Percentiles rank a stretch among this genome's conserved stretches.
These are phyloP conservation scores for Colletotrichum euphorbiae DNA, from an alignment of 2,329 filamentous ascomycete species.

Conservation along the genomic window DNA sequence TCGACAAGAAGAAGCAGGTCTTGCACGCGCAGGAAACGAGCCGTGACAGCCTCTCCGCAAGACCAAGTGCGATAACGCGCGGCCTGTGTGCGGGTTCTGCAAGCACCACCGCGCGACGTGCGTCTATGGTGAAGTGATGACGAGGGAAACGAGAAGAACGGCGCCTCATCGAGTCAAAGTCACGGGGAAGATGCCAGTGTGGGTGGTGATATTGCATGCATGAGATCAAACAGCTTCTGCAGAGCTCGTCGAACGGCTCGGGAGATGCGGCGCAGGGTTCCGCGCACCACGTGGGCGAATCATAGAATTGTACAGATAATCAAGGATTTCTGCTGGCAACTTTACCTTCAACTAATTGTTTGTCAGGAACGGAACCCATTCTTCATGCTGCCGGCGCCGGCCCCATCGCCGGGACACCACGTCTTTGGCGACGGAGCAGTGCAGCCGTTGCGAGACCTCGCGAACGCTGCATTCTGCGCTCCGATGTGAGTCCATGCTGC, in stretches of 20 bases:
- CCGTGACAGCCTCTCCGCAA: slow-evolving; percentile 30
- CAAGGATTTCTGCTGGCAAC: no score
- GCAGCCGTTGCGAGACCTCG: neutral
- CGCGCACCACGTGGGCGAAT: no score
- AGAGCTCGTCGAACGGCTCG: neutral
- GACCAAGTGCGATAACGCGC: slow-evolving; percentile 16
- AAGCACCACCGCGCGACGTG: no score
- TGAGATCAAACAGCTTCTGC: slow-evolving; percentile 28
- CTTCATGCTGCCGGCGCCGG: no score
- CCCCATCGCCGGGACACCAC: neutral
- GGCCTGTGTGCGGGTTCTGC: no score
- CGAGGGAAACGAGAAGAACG: no score
- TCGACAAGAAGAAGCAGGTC: neutral
- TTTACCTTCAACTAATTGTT: no score
- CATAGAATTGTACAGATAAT: no score
- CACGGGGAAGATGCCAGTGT: neutral
- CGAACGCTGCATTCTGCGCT: slow-evolving; percentile 3
- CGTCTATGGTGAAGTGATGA: no score
- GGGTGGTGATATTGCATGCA: slow-evolving; percentile 13
- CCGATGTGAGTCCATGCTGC: slow-evolving; percentile 36
- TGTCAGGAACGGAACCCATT: no score
- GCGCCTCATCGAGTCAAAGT: neutral
- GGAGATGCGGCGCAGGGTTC: neutral
- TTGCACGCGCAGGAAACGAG: slow-evolving; percentile 21
- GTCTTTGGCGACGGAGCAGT: neutral